Percentiles rank a stretch among this genome's conserved stretches.
Evolutionary conservation across 2,329 filamentous ascomycete species (phyloP).

Genomic region (Albophoma yamanashiensis): DNA sequence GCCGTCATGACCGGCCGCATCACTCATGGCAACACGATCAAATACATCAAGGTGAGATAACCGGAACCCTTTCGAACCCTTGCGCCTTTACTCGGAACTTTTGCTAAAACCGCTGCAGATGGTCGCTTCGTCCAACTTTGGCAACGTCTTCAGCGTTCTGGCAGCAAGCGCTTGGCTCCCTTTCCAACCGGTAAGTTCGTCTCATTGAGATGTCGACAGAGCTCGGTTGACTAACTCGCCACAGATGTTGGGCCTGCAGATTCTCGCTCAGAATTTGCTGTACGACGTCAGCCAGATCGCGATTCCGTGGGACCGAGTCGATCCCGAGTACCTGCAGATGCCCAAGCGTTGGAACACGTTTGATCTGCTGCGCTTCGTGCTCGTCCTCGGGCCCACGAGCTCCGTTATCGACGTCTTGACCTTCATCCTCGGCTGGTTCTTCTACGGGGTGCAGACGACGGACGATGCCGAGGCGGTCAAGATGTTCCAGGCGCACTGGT

Average conservation of each 20-base stretch:
- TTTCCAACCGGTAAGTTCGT: constrained; percentile 9
- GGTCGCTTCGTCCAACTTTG: constrained; percentile 19
- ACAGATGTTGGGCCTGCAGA: constrained; percentile 15
- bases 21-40: constrained; percentile 18
- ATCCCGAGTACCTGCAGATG: constrained; percentile 13
- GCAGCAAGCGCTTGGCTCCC: constrained; percentile 16
- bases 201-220: not conserved
- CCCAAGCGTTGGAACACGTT: constrained; percentile 15
- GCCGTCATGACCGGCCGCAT: constrained; percentile 13
- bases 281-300: constrained; percentile 19
- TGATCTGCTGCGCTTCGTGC: constrained; percentile 17
- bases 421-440: constrained; percentile 12
- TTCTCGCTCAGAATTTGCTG: constrained; percentile 16
- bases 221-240: not conserved
- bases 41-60: constrained; percentile 14
- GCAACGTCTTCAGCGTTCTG: constrained; percentile 18
- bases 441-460: constrained; percentile 10
- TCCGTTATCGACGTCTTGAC: constrained; percentile 16
- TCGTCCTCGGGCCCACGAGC: constrained; percentile 16
- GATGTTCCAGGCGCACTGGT: constrained; percentile 16
- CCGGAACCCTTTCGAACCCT: not conserved
- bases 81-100: not conserved
- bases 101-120: constrained; percentile 6
- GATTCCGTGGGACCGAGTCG: constrained; percentile 17
- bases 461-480: constrained; percentile 5